Base-by-base conservation (phyloP, 768 basidiomycete genomes). In the Tephrocybe sp. region DNA sequence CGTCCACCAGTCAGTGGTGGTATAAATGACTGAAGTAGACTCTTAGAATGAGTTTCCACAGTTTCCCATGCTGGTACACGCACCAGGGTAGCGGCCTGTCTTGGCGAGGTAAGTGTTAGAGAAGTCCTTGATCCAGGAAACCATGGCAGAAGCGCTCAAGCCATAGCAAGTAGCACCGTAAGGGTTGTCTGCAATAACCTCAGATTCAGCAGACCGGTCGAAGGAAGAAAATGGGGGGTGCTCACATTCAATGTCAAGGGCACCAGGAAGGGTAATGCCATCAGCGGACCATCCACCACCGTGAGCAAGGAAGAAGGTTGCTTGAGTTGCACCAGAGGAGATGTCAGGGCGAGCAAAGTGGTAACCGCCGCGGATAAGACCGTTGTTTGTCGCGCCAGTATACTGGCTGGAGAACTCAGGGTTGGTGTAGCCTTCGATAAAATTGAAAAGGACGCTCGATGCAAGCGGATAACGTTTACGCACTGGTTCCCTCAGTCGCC, bases 1-100 rank as follows among this genome's bases (percentile, higher is more conserved):
- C 9, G 58, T 78, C 86, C 86, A 88, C 85, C 85, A 87, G 62
- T 77, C 70, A 10, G 81, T 84, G 3, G 79, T 83, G 24, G 80
- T 80, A 56, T 86, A 86, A 50, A 85, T 83, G 34, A 80, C 80
- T 78, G 48, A 4, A 2, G 44, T 38, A 12, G 15, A 40, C 26
- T 30, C 5, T 39, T 17, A 39, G 20, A 3, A 39, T 39, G 20
- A 3, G 3, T 12, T 6, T 12, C 15, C 4, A 36, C 9, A 5
- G 15, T 36, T n/a, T 14, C 4, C 15, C 7, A 9, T 7, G 15
- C 9, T 36, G 11, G 23, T 33, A 44, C 30, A 64, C 58, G 32
- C 45, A 74, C 79, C 66, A 33, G 75, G 77, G 54, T 68, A 77
- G 21, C 79, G 74, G 24, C 69, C 68, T 7, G 79, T 81, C 11